These are phyloP conservation scores for Suillus fuscotomentosus DNA, from an alignment of 768 basidiomycete species.

Conservation along the genomic window DNA sequence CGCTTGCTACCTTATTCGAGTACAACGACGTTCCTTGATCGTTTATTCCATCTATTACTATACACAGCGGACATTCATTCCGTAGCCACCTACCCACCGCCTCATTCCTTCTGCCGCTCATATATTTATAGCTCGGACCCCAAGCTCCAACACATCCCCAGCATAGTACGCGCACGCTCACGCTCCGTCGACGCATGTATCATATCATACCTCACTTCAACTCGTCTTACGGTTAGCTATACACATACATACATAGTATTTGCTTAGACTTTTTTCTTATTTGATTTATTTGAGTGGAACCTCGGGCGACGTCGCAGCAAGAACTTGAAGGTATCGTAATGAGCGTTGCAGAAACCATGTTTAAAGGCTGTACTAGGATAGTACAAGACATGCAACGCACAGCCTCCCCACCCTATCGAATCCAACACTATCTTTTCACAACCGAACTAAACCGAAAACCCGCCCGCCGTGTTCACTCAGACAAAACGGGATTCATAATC, in stretches of 20 bases:
- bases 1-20: background rate
- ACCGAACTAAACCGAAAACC: background rate
- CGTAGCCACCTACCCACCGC: background rate
- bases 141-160: background rate
- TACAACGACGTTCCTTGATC: background rate
- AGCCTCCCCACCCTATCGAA: background rate
- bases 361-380: background rate
- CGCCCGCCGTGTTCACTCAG: background rate
- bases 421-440: background rate
- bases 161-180: background rate
- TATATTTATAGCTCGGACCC: background rate
- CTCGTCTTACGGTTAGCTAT: background rate
- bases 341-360: background rate
- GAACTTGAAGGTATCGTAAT: no score
- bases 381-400: background rate
- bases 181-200: background rate
- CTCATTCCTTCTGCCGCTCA: background rate
- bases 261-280: background rate
- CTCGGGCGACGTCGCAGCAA: background rate
- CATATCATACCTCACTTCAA: constrained; percentile 3
- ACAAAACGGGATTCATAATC: background rate
- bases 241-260: background rate
- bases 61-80: background rate
- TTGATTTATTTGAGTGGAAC: background rate
- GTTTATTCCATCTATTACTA: background rate